Evolutionary conservation across 83 land plant genomes (phyloP), one percentile per base, ranked within the genome.

Genomic region (Picea engelmannii): DNA sequence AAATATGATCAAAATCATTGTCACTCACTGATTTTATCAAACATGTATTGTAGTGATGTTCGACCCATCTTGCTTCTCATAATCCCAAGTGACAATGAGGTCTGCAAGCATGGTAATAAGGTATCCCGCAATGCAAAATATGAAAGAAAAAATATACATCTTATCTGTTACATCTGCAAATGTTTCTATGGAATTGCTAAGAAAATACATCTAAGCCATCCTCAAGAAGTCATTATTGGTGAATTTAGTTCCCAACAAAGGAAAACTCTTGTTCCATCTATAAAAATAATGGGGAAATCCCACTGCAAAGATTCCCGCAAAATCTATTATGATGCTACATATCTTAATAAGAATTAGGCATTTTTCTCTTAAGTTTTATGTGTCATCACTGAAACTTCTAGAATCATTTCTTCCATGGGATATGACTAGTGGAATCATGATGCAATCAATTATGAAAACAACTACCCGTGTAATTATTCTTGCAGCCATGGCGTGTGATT

Each of bases 191-290:
- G 95, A 80, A 79, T 95, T 93, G 64, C 84, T 80, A n/a, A 95
- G 83, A 78, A 93, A 95, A 69, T 95, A 95, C 84, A 93, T 87
- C 85, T 89, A 20, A 5, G 94, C 92, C 44, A 90, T 93, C 23
- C 91, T 95, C 62, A 95, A 47, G 81, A 95, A 93, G 13, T 91
- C 95, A 0, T 95, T 93, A 38, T 90, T 93, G 16, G 97, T 93
- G 75, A 93, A 95, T 82, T 95, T 95, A 11, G 94, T 95, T 7
- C 95, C 97, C 79, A 93, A 68, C 44, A 82, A 81, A 21, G 91
- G 85, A 38, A 93, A 93, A 38, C 82, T 61, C 79, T 83, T 79
- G 76, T 91, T 87, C 95, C 94, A 91, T 42, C 87, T 87, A 31
- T 84, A 75, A 78, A 91, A 93, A 82, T 91, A 95, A 21, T 95